These are phyloP conservation scores for Entophlyctis luteolus DNA, from an alignment of 192 early-diverging fungal genomes.

Conservation along the genomic window DNA sequence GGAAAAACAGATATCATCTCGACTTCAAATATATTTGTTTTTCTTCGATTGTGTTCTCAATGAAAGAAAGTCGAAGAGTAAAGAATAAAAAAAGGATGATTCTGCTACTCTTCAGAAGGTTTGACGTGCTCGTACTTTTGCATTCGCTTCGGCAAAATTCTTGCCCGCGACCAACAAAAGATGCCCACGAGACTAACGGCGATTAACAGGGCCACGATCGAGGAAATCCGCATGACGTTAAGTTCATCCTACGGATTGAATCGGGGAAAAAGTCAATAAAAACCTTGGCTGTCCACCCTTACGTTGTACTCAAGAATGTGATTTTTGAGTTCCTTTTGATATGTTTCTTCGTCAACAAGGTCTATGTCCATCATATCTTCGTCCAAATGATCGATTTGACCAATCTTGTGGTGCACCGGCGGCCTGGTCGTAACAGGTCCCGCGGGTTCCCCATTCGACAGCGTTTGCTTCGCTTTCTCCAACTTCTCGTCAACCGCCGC, in stretches of 20 bases:
- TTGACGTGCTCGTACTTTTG: too few species aligned
- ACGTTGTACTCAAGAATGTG: constrained; percentile 9
- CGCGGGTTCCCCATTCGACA: too few species aligned
- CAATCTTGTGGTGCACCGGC: constrained; percentile 5
- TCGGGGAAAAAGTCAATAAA: background rate
- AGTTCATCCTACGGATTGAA: background rate
- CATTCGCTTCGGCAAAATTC: too few species aligned
- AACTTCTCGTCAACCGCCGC: background rate
- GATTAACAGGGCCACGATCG: background rate
- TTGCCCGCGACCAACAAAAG: background rate
- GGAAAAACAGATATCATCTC: too few species aligned
- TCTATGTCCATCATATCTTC: constrained; percentile 11
- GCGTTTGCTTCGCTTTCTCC: too few species aligned
- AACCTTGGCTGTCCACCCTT: background rate
- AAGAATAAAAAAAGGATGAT: too few species aligned
- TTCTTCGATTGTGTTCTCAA: too few species aligned
- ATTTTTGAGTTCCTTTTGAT: background rate
- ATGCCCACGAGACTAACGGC: background rate
- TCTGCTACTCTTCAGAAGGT: too few species aligned
- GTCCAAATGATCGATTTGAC: constrained; percentile 3
- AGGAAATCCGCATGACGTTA: background rate
- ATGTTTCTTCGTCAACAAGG: background rate
- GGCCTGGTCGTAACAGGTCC: background rate
- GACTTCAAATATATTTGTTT: too few species aligned
- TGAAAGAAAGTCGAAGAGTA: too few species aligned